Percentiles rank a stretch among this genome's conserved stretches.
phyloP scores from a whole-genome alignment of 2,329 filamentous ascomycete genomes.

The Venturia aucupariae region DNA sequence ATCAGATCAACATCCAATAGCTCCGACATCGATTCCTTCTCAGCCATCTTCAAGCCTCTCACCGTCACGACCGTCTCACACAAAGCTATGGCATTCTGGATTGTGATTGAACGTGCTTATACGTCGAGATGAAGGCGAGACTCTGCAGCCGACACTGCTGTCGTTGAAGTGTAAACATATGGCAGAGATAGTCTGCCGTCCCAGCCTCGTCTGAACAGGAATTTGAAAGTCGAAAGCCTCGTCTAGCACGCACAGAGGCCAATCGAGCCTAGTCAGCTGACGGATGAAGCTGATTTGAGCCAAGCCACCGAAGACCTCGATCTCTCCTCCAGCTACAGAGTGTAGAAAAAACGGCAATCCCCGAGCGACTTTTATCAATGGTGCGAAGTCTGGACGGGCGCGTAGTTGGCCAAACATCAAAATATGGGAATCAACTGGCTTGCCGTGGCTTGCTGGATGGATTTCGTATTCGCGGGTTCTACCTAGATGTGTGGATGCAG shows the following conservation, averaged over 20 bases:
- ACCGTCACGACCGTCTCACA: not conserved
- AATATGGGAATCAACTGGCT: not conserved
- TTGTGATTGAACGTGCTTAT: not conserved
- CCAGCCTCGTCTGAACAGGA: not conserved
- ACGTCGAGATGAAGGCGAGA: not conserved
- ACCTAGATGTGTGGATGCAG: not conserved
- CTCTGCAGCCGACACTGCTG: not conserved
- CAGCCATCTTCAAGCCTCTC: not conserved
- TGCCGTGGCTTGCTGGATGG: not conserved
- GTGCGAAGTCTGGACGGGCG: not conserved
- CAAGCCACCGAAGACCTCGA: not conserved
- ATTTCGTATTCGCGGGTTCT: not conserved
- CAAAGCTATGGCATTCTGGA: not conserved
- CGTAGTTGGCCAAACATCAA: not conserved
- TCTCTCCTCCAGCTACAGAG: not conserved
- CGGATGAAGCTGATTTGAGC: not conserved
- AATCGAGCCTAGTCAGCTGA: not conserved
- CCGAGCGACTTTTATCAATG: not conserved
- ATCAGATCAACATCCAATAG: not conserved
- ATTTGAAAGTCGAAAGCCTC: not conserved
- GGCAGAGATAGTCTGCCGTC: not conserved
- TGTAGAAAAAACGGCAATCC: not conserved
- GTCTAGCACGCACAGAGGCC: not conserved
- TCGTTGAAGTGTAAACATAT: not conserved
- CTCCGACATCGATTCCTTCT: not conserved